Conservation (phyloP, 371 early-diverging fungal genomes). For the Mucor mucedo region DNA sequence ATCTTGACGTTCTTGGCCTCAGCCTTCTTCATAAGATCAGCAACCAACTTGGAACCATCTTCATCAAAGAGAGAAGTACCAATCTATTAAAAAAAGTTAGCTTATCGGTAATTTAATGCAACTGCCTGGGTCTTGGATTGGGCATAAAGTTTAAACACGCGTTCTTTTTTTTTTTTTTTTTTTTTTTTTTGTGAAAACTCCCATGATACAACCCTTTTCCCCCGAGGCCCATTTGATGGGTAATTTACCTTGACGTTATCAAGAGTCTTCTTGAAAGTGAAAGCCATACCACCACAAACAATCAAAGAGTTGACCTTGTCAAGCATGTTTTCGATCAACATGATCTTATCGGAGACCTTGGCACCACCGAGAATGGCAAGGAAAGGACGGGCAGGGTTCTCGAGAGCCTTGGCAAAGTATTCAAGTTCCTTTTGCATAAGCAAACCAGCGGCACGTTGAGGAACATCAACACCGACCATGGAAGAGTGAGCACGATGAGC, state of each 20-base stretch:
- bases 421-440: slow-evolving; percentile 99
- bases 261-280: slow-evolving; percentile 95
- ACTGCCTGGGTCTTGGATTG: not conserved
- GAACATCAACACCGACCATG: slow-evolving; percentile 95
- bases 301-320: slow-evolving; percentile 92
- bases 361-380: slow-evolving; percentile 98
- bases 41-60: slow-evolving; percentile 87
- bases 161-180: slow-evolving; percentile 16
- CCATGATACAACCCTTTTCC: slow-evolving; percentile 15
- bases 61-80: slow-evolving; percentile 94
- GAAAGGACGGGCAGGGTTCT: slow-evolving; percentile 94
- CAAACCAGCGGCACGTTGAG: slow-evolving; percentile 93
- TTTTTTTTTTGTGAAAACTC: slow-evolving; percentile 19
- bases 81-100: slow-evolving; percentile 59
- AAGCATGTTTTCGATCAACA: slow-evolving; percentile 95
- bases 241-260: slow-evolving; percentile 73
- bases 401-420: slow-evolving; percentile 95
- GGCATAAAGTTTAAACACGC: slow-evolving; percentile 9
- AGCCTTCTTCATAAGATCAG: slow-evolving; percentile 83
- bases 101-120: slow-evolving; percentile 4
- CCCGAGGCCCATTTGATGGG: not conserved
- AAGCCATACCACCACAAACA: slow-evolving; percentile 98
- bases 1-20: slow-evolving; percentile 87
- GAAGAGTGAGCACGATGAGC: slow-evolving; percentile 98
- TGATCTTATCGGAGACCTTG: slow-evolving; percentile 99